Evolutionary conservation across 768 basidiomycete species (phyloP).

Genomic region (Rhizopogon sp.): DNA sequence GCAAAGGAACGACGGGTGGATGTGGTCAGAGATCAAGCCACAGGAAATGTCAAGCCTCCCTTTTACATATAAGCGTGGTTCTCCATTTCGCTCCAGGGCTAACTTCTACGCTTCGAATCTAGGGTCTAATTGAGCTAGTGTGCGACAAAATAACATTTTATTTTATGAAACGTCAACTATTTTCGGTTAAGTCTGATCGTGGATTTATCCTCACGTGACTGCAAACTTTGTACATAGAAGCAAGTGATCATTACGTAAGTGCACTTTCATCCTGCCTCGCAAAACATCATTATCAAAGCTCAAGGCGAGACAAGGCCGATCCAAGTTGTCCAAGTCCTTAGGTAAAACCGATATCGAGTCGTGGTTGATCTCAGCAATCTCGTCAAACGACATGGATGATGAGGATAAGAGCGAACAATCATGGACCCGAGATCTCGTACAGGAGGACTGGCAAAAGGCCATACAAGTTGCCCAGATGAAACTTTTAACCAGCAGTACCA

Average conservation of each 20-base stretch:
- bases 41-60: background rate
- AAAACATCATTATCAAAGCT: slow-evolving; percentile 41
- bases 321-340: slow-evolving; percentile 16
- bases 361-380: slow-evolving; percentile 54
- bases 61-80: slow-evolving; percentile 5
- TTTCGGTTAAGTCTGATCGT: background rate
- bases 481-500: slow-evolving; percentile 51
- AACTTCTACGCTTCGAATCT: slow-evolving; percentile 5
- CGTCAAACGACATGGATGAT: slow-evolving; percentile 26
- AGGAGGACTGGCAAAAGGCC: slow-evolving; percentile 52
- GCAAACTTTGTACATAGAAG: background rate
- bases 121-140: slow-evolving; percentile 6
- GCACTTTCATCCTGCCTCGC: slow-evolving; percentile 28
- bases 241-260: background rate
- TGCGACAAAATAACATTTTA: slow-evolving; percentile 3
- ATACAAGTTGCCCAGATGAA: slow-evolving; percentile 47
- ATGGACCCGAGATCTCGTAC: slow-evolving; percentile 53
- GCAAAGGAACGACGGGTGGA: slow-evolving; percentile 1
- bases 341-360: slow-evolving; percentile 53
- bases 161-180: background rate
- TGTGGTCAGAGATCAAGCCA: slow-evolving; percentile 8
- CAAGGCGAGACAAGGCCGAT: slow-evolving; percentile 40
- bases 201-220: background rate
- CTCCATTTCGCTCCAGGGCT: slow-evolving; percentile 3
- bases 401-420: slow-evolving; percentile 12